A percentile compares a stretch with the other conserved stretches of the same genome.
Conservation (phyloP, 352 stramenopile genomes). For the Pythium sukuiense region DNA sequence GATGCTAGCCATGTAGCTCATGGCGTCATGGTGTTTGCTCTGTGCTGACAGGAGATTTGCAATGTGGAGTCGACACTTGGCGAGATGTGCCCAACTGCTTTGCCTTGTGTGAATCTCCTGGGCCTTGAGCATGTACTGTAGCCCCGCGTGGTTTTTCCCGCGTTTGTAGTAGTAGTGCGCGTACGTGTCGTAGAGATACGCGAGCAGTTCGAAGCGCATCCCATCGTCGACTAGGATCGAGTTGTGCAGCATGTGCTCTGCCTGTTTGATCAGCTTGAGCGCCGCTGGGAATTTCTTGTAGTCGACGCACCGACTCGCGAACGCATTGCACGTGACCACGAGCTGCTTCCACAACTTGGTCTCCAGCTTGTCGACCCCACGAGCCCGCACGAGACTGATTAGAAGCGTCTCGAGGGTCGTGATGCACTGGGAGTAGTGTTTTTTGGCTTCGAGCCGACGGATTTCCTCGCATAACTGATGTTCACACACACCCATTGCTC, state of each 20-base stretch:
- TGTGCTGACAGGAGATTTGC: conserved; percentile 75
- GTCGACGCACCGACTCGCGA: conserved; percentile 84
- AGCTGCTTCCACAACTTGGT: conserved; percentile 89
- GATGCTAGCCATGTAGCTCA: conserved; percentile 78
- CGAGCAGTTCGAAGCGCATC: conserved; percentile 70
- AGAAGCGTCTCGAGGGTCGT: conserved; percentile 75
- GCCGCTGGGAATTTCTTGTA: conserved; percentile 74
- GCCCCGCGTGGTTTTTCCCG: conserved; percentile 74
- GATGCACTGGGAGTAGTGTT: conserved; percentile 80
- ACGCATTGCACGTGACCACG: conserved; percentile 88
- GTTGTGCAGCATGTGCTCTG: conserved; percentile 72
- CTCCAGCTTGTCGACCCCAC: conserved; percentile 52
- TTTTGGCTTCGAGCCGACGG: conserved; percentile 73
- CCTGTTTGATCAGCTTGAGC: conserved; percentile 85
- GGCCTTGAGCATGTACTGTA: conserved; percentile 85
- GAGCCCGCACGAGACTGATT: conserved; percentile 60
- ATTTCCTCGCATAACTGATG: conserved; percentile 79
- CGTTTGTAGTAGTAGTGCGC: conserved; percentile 91
- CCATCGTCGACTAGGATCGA: conserved; percentile 55
- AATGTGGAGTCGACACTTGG: conserved; percentile 89
- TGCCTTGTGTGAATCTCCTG: conserved; percentile 79
- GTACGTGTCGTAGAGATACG: conserved; percentile 86
- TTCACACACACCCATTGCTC: conserved; percentile 39
- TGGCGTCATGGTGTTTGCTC: conserved; percentile 76
- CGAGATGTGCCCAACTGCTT: conserved; percentile 80